These are phyloP conservation scores for Alternaria burnsii DNA, from an alignment of 2,329 filamentous ascomycete species.

Conservation along the genomic window DNA sequence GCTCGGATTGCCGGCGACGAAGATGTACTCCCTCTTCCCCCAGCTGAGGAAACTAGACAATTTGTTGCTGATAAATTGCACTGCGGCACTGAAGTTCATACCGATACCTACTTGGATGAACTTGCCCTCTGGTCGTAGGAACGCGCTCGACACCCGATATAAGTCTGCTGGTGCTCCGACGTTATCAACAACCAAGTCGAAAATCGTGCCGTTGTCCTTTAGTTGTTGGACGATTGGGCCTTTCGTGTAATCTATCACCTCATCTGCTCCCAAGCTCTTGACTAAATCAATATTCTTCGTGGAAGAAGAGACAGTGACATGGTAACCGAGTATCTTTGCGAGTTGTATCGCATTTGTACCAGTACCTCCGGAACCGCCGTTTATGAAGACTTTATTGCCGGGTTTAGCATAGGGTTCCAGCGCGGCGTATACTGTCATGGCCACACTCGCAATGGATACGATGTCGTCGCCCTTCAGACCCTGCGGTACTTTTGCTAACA, in stretches of 20 bases:
- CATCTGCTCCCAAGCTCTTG: slow-evolving; percentile 65
- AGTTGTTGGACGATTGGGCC: slow-evolving; percentile 57
- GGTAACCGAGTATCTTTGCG: slow-evolving; percentile 64
- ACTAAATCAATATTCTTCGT: slow-evolving; percentile 63
- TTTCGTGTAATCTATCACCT: slow-evolving; percentile 65
- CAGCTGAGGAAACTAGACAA: not conserved
- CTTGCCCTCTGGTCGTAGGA: slow-evolving; percentile 14
- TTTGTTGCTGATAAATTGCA: slow-evolving; percentile 2
- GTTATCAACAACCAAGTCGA: slow-evolving; percentile 64
- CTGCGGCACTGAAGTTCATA: not conserved
- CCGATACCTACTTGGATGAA: slow-evolving; percentile 12
- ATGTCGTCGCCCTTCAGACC: slow-evolving; percentile 34
- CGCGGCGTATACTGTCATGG: slow-evolving; percentile 46
- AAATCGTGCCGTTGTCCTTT: slow-evolving; percentile 56
- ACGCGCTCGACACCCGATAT: slow-evolving; percentile 12
- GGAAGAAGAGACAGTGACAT: slow-evolving; percentile 66
- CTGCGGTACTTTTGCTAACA: slow-evolving; percentile 18
- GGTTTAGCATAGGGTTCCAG: slow-evolving; percentile 27
- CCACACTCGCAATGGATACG: slow-evolving; percentile 40
- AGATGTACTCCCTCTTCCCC: slow-evolving; percentile 11
- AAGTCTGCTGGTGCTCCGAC: slow-evolving; percentile 53
- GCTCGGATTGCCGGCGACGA: slow-evolving; percentile 38
- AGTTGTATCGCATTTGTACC: slow-evolving; percentile 68
- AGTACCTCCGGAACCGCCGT: slow-evolving; percentile 67
- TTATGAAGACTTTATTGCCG: slow-evolving; percentile 64